Percentiles rank a stretch among this genome's conserved stretches.
Conservation (phyloP, 2,329 filamentous ascomycete genomes). For the Rutstroemia sp. region DNA sequence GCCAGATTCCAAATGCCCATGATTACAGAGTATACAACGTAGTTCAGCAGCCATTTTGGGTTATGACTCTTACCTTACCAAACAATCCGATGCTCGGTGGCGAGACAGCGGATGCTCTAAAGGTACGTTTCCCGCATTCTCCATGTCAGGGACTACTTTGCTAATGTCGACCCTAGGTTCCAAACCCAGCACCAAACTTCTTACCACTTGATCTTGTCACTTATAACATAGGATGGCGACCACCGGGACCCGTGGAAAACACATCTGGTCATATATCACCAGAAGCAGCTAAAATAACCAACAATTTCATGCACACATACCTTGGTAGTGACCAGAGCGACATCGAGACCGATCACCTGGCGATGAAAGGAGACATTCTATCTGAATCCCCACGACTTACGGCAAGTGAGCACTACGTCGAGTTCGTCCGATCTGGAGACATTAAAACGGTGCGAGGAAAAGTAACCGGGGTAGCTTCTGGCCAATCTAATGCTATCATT, state of each 20-base stretch:
- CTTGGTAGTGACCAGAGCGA: constrained; percentile 49
- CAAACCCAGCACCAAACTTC: constrained; percentile 49
- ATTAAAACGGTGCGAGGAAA: constrained; percentile 38
- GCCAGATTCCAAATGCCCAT: constrained; percentile 37
- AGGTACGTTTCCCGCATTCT: constrained; percentile 7
- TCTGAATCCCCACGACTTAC: constrained; percentile 56
- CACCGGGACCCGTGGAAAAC: constrained; percentile 50
- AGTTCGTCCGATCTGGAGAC: constrained; percentile 62
- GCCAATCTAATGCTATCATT: constrained; percentile 10
- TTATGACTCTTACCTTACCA: constrained; percentile 49
- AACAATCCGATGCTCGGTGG: constrained; percentile 19
- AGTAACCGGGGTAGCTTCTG: constrained; percentile 6
- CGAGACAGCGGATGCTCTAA: constrained; percentile 17
- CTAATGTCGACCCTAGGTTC: constrained; percentile 29
- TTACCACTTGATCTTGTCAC: constrained; percentile 66
- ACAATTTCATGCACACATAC: constrained; percentile 42
- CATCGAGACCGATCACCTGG: constrained; percentile 33
- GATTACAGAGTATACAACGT: constrained; percentile 61
- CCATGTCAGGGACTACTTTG: neutral
- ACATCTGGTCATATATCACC: constrained; percentile 56
- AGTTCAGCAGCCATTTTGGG: constrained; percentile 63
- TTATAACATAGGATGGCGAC: constrained; percentile 61
- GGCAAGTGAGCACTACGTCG: constrained; percentile 64
- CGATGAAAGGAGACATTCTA: constrained; percentile 15
- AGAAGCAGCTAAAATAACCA: constrained; percentile 46